Conservation (phyloP, 192 early-diverging fungal genomes). For the Podila minutissima region DNA sequence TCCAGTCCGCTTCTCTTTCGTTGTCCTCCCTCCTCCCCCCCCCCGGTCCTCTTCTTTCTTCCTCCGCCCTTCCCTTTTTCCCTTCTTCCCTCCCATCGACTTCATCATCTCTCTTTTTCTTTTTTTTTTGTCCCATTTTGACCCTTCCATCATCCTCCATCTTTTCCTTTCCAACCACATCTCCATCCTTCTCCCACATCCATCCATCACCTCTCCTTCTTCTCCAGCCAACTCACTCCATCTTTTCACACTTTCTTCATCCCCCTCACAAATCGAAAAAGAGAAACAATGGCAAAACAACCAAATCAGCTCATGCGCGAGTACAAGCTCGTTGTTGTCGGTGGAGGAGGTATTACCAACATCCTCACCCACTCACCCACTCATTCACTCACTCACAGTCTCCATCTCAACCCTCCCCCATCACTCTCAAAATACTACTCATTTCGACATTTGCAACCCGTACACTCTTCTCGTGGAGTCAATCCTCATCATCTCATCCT, state of each 20-base stretch:
- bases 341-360: slow-evolving; percentile 73
- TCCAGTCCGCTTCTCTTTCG: neutral
- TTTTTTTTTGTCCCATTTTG: neutral
- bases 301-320: slow-evolving; percentile 57
- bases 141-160: slow-evolving; percentile 4
- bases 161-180: slow-evolving; percentile 3
- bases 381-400: neutral
- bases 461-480: neutral
- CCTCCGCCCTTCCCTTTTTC: neutral
- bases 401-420: neutral
- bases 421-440: too few species aligned
- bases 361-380: neutral
- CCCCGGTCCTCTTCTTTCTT: neutral
- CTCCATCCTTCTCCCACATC: neutral
- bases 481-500: too few species aligned
- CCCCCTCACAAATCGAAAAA: neutral
- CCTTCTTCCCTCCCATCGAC: neutral
- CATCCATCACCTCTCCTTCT: neutral
- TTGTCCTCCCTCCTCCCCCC: neutral
- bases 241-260: neutral
- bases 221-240: neutral
- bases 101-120: slow-evolving; percentile 3
- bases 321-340: slow-evolving; percentile 86
- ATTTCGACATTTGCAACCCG: too few species aligned
- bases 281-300: slow-evolving; percentile 37